Evolutionary conservation across 345 rosid species (phyloP), one percentile per base, ranked within the genome.

Genomic region (Physaria fendleri): DNA sequence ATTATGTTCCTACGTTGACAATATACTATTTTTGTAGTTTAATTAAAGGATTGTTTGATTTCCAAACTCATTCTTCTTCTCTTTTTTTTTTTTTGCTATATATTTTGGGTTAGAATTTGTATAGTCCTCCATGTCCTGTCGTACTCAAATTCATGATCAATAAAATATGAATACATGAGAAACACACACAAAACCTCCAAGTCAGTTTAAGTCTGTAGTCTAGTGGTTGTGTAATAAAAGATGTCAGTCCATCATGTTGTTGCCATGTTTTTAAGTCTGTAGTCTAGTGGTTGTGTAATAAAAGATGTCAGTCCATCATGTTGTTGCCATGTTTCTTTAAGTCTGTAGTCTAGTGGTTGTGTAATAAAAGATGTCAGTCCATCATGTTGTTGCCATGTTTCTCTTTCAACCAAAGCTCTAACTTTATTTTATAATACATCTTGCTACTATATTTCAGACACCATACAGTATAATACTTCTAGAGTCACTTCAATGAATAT

Each of bases 331-430:
- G 64, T 45, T n/a, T n/a, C n/a, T n/a, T n/a, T n/a, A n/a, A n/a
- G n/a, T n/a, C n/a, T n/a, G n/a, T n/a, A n/a, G n/a, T n/a, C 10
- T 5, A 62, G 62, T 55, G 3, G 15, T 43, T 49, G 46, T 52
- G 56, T 60, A 68, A 68, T 60, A 68, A 68, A 68, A n/a, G 66
- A 51, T 59, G 72, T 59, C 55, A 68, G 43, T 21, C 23, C 66
- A 59, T 68, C 66, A 68, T 24, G n/a, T n/a, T n/a, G 4, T 7
- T 14, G 12, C 47, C 48, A 40, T 22, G 64, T 45, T 57, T 45
- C 51, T 29, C 44, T 8, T 30, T 58, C 30, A 21, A 45, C 12
- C 44, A 8, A 45, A 33, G 39, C 58, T 29, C 48, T 27, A 39
- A 42, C 59, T 66, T 48, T 49, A 49, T 66, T 49, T 48, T 1